Conservation (phyloP, 2,329 filamentous ascomycete genomes). For the Plectosphaerella plurivora region DNA sequence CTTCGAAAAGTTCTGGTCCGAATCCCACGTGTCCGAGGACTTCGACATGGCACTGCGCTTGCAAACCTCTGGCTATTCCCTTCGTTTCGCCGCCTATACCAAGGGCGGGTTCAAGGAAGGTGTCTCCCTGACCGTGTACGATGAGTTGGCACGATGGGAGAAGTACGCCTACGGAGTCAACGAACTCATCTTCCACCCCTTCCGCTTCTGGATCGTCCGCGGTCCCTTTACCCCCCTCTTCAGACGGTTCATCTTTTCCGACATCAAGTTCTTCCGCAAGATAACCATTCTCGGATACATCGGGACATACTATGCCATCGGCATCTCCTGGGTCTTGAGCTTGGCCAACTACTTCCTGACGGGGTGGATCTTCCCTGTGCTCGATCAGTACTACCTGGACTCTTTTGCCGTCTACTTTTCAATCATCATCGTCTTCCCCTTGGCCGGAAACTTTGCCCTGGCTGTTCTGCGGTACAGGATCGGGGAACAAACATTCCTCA, state of each 20-base stretch:
- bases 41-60: constrained; percentile 72
- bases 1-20: constrained; percentile 68
- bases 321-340: constrained; percentile 61
- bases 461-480: constrained; percentile 60
- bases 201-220: constrained; percentile 55
- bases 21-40: constrained; percentile 71
- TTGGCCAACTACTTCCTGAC: constrained; percentile 67
- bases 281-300: constrained; percentile 57
- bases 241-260: constrained; percentile 52
- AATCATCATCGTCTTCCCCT: constrained; percentile 62
- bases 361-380: constrained; percentile 64
- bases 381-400: constrained; percentile 65
- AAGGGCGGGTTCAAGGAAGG: constrained; percentile 69
- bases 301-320: constrained; percentile 66
- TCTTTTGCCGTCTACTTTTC: constrained; percentile 61
- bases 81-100: constrained; percentile 66
- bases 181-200: constrained; percentile 65
- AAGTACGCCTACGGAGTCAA: constrained; percentile 71
- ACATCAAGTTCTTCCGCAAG: constrained; percentile 62
- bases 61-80: constrained; percentile 62
- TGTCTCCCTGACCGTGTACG: constrained; percentile 68
- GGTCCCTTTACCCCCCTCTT: constrained; percentile 66
- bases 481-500: constrained; percentile 45
- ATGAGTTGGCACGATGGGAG: constrained; percentile 68
- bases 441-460: constrained; percentile 55